Conservation (phyloP, 176 grass and related monocot species). For the Carex kokanica region DNA sequence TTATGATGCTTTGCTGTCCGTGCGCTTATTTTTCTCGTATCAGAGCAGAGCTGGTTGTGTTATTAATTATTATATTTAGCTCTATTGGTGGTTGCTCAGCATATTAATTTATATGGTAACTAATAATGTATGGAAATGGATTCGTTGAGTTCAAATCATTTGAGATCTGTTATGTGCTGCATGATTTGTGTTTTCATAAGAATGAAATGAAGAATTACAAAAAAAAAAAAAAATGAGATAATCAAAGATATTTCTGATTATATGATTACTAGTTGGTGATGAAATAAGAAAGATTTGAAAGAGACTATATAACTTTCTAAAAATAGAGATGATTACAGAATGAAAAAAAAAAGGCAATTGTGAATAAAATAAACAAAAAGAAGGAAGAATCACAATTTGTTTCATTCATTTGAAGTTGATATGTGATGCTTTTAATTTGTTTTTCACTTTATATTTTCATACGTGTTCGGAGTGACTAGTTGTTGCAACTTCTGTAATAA, state of each 20-base stretch:
- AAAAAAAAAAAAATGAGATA: background rate
- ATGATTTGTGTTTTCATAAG: background rate
- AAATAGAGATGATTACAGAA: too few species aligned
- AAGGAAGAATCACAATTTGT: too few species aligned
- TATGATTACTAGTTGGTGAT: too few species aligned
- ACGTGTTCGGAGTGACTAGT: too few species aligned
- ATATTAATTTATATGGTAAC: background rate
- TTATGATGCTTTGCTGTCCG: conserved; percentile 26
- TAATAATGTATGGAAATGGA: background rate
- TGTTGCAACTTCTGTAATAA: too few species aligned
- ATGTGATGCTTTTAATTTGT: too few species aligned
- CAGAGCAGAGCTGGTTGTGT: background rate
- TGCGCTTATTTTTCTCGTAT: conserved; percentile 23
- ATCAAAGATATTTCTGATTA: background rate
- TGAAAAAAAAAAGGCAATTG: too few species aligned
- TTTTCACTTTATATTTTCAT: too few species aligned
- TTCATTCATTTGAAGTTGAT: too few species aligned
- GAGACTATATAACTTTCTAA: too few species aligned
- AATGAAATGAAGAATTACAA: background rate
- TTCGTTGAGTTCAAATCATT: conserved; percentile 21
- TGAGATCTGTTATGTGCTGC: background rate
- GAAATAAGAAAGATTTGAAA: too few species aligned
- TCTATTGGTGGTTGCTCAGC: conserved; percentile 1
- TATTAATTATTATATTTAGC: conserved; percentile 5
- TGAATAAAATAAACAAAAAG: too few species aligned